Evolutionary conservation across 495 filamentous ascomycete species (phyloP).

Genomic region (Xylaria grammica): DNA sequence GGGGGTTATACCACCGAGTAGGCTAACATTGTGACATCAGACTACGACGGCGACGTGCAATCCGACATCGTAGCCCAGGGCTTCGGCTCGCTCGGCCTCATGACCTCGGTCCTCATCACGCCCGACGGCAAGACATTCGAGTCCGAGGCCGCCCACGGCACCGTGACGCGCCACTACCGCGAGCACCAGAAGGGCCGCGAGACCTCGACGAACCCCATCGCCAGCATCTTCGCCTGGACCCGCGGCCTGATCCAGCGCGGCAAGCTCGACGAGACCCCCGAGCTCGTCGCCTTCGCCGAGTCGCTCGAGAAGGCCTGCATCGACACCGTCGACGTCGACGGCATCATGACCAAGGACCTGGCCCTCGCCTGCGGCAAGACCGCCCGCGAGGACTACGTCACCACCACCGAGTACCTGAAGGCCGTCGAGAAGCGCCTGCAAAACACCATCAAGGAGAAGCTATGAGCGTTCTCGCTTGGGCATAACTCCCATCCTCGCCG

Average conservation of each 20-base stretch:
- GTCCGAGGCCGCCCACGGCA: conserved; percentile 97
- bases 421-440: conserved; percentile 88
- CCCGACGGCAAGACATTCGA: conserved; percentile 95
- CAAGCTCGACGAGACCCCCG: conserved; percentile 85
- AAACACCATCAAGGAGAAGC: conserved; percentile 59
- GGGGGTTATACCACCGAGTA: not conserved
- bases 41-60: conserved; percentile 99
- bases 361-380: conserved; percentile 89
- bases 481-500: not conserved
- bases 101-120: conserved; percentile 96
- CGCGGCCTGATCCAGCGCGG: conserved; percentile 92
- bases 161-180: conserved; percentile 96
- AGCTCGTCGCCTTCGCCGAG: conserved; percentile 87
- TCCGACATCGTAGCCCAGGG: conserved; percentile 98
- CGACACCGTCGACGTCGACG: conserved; percentile 89
- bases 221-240: conserved; percentile 98
- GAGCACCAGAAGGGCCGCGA: conserved; percentile 97
- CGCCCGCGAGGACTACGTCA: conserved; percentile 80
- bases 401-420: conserved; percentile 83
- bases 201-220: conserved; percentile 98
- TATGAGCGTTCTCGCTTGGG: conserved; percentile 32
- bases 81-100: conserved; percentile 95
- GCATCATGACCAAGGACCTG: conserved; percentile 98
- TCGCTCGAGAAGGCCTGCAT: conserved; percentile 91
- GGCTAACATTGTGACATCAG: conserved; percentile 45